Percentiles rank a stretch among this genome's conserved stretches.
Conservation (phyloP, 805 yeast genomes). For the Geotrichum ghanense region DNA sequence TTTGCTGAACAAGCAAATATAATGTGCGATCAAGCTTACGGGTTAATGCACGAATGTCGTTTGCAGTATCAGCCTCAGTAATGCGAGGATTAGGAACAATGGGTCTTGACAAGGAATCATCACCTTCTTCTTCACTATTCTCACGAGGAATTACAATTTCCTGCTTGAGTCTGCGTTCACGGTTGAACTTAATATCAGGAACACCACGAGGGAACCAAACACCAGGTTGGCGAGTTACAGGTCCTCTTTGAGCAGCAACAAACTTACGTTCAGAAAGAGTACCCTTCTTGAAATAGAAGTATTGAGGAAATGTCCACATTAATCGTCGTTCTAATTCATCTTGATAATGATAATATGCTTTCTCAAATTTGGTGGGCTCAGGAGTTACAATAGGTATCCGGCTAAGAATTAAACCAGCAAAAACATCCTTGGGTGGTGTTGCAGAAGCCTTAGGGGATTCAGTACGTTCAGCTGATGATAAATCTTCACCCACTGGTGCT, state of each 20-base stretch:
- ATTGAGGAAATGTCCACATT: constrained; percentile 96
- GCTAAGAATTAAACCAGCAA: constrained; percentile 46
- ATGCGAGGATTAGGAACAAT: constrained; percentile 57
- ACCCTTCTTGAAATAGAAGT: constrained; percentile 84
- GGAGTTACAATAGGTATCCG: constrained; percentile 80
- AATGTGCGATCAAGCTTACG: constrained; percentile 71
- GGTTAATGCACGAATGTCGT: constrained; percentile 59
- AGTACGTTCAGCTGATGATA: neutral
- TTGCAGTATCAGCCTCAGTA: constrained; percentile 63
- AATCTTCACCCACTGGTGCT: neutral
- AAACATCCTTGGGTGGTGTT: constrained; percentile 10
- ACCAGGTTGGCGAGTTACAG: constrained; percentile 59
- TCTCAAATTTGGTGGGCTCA: constrained; percentile 60
- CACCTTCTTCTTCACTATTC: constrained; percentile 25
- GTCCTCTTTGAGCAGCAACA: constrained; percentile 62
- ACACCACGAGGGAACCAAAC: constrained; percentile 73
- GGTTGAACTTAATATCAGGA: constrained; percentile 76
- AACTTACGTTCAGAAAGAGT: constrained; percentile 78
- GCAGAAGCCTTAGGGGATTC: constrained; percentile 1
- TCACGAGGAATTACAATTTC: constrained; percentile 65
- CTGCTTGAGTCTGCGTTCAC: constrained; percentile 82
- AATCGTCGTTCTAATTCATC: constrained; percentile 76
- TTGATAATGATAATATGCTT: constrained; percentile 70
- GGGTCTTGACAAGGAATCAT: constrained; percentile 54
- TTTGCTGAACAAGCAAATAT: constrained; percentile 51